Percentiles rank a stretch among this genome's conserved stretches.
Conservation (phyloP, 1,284 basidiomycete genomes). For the Apiotrichum laibachii region DNA sequence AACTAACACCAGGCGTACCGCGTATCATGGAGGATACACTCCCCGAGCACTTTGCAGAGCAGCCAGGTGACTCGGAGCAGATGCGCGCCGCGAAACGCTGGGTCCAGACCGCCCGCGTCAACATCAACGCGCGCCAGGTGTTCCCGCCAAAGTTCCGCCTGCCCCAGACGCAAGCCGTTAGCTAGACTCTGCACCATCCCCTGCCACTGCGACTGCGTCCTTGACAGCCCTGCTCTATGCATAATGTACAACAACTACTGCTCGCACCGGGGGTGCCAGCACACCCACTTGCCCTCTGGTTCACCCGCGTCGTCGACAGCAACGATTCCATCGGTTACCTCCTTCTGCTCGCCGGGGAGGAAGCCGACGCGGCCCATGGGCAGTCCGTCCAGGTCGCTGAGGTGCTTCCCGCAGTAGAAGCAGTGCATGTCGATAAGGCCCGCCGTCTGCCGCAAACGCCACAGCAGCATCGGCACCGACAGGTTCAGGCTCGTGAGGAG, state of each 20-base stretch:
- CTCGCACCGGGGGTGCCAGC: slow-evolving; percentile 3
- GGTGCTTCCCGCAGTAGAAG: slow-evolving; percentile 11
- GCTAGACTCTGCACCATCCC: not conserved
- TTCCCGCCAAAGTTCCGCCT: slow-evolving; percentile 47
- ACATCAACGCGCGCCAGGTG: slow-evolving; percentile 83
- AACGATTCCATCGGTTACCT: not conserved
- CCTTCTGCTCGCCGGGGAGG: slow-evolving; percentile 1
- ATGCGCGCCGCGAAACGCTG: slow-evolving; percentile 60
- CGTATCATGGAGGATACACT: slow-evolving; percentile 75
- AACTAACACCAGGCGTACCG: slow-evolving; percentile 64
- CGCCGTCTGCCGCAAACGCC: slow-evolving; percentile 10
- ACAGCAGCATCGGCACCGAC: slow-evolving; percentile 12
- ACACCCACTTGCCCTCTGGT: not conserved
- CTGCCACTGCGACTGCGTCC: no score
- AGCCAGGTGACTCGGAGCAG: slow-evolving; percentile 28
- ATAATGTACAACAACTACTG: not conserved
- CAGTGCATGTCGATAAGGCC: slow-evolving; percentile 9
- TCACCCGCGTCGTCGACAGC: not conserved
- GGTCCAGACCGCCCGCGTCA: slow-evolving; percentile 57
- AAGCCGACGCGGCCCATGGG: slow-evolving; percentile 5
- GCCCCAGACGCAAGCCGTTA: not conserved
- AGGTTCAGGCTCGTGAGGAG: slow-evolving; percentile 13
- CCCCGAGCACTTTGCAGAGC: slow-evolving; percentile 60
- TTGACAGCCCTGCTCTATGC: no score
- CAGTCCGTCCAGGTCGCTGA: slow-evolving; percentile 17